Evolutionary conservation across 2,329 filamentous ascomycete genomes (phyloP).

Genomic region (Bertia moriformis): DNA sequence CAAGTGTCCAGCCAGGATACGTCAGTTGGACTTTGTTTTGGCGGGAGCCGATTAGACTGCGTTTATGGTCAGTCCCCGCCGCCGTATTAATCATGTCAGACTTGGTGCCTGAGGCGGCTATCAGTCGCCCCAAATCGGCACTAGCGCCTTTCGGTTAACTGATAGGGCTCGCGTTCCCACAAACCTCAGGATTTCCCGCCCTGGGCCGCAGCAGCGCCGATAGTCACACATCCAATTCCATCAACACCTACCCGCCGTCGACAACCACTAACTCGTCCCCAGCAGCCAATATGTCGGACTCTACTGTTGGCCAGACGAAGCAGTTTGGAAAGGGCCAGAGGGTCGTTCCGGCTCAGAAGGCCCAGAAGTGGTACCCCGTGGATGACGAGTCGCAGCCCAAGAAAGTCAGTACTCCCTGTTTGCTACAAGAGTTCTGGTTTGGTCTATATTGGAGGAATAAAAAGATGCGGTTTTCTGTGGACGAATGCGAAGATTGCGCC

Average conservation of each 20-base stretch:
- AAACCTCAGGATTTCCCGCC: constrained; percentile 1
- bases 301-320: constrained; percentile 31
- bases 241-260: not conserved
- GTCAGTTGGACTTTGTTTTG: not conserved
- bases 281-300: constrained; percentile 1
- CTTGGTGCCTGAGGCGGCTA: not conserved
- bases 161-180: constrained; percentile 1
- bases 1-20: not conserved
- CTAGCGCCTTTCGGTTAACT: not conserved
- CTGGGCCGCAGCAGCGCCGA: not conserved
- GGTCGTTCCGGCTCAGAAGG: constrained; percentile 78
- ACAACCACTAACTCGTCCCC: not conserved
- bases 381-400: constrained; percentile 78
- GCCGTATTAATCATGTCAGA: too few relatives aligned
- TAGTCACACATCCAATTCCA: not conserved
- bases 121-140: not conserved
- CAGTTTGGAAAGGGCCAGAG: constrained; percentile 95
- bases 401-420: constrained; percentile 61
- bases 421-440: not conserved
- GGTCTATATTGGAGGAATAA: too few relatives aligned
- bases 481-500: not conserved
- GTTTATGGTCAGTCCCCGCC: too few relatives aligned
- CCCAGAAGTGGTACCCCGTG: constrained; percentile 97
- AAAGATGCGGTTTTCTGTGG: constrained; percentile 1
- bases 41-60: too few relatives aligned